These are phyloP conservation scores for Discostella pseudostelligera DNA, from an alignment of 108 stramenopile genomes.

Conservation along the genomic window DNA sequence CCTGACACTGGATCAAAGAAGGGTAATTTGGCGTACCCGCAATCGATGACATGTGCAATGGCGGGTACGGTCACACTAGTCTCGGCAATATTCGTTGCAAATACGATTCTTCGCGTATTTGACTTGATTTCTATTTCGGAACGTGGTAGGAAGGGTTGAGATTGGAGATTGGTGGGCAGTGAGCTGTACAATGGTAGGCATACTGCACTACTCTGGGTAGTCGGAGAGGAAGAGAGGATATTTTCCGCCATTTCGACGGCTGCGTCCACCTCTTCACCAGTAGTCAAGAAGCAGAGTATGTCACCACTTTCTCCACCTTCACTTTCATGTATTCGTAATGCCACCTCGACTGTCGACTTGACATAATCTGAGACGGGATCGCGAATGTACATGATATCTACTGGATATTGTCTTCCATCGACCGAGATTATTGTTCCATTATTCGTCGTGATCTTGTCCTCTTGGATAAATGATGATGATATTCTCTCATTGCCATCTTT, in stretches of 20 bases:
- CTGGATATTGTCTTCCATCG: conserved; percentile 81
- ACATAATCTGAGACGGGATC: conserved; percentile 83
- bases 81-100: conserved; percentile 94
- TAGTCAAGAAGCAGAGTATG: conserved; percentile 92
- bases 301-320: conserved; percentile 65
- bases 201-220: conserved; percentile 21
- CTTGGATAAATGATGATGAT: too few species aligned
- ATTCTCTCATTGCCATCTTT: too few species aligned
- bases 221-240: conserved; percentile 23
- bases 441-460: background rate
- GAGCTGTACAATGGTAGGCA: conserved; percentile 90
- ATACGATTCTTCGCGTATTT: conserved; percentile 64
- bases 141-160: conserved; percentile 67
- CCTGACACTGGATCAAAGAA: conserved; percentile 80
- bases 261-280: conserved; percentile 91
- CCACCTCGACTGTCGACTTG: conserved; percentile 75
- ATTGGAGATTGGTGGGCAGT: conserved; percentile 77
- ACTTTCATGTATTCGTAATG: conserved; percentile 60
- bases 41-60: conserved; percentile 92
- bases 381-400: conserved; percentile 83
- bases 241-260: conserved; percentile 78
- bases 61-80: conserved; percentile 91
- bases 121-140: conserved; percentile 29
- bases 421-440: conserved; percentile 81
- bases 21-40: conserved; percentile 94